Evolutionary conservation across 441 rosid species (phyloP), one percentile per base, ranked within the genome.

Genomic region (Populus hybrid): DNA sequence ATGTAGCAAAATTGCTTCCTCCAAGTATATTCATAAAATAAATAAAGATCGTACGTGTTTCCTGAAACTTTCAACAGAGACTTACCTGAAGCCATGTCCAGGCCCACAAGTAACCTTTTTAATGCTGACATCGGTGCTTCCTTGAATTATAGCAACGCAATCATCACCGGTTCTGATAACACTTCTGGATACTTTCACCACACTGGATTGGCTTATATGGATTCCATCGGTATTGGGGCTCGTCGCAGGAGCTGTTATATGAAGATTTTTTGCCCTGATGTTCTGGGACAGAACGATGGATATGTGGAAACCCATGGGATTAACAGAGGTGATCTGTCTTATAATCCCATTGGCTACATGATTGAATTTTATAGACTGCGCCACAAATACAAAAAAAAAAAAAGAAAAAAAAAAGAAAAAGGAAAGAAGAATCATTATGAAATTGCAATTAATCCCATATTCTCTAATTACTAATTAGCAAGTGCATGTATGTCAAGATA

Each of bases 181-280:
- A 20, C 81, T 83, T 7, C 50, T 80, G 20, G 84, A 38, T 64
- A 91, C 76, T 66, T 82, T 85, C 4, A 91, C 86, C 0, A 36
- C 33, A 59, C 73, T 77, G 68, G 93, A 87, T 64, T 84, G 84
- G 82, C 92, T 89, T 69, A 90, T 84, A 56, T 90, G 95, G 59
- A 91, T 76, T 14, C 95, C 95, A 10, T 91, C 95, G 0, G 95
- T 91, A 73, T 91, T 91, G 9, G 95, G 92, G 81, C 95, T 91
- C 0, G 75, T 75, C 0, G 1, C 83, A 0, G 93, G 95, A n/a
- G 95, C 93, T 0, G 3, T 7, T 9, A 91, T 11, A 29, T 74
- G 72, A 33, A 90, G 29, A 71, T 78, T 69, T 50, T 45, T 76
- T 7, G 83, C 74, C 64, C 77, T 79, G 2, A 91, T 28, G 75